Evolutionary conservation across 768 basidiomycete species (phyloP).

Genomic region (Mycena maculata): DNA sequence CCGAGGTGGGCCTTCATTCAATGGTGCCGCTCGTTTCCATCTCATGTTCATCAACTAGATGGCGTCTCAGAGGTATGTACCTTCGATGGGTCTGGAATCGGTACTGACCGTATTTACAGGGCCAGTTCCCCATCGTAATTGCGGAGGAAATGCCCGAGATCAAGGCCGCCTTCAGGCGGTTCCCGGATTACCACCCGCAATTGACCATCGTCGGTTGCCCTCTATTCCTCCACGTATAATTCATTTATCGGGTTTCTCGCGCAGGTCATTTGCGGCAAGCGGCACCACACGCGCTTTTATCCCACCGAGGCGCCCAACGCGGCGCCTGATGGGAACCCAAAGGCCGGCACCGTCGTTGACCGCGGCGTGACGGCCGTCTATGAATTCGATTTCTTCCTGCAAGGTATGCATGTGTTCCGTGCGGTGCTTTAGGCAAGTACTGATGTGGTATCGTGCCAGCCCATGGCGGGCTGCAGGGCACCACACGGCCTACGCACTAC

Average conservation of each 20-base stretch:
- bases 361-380: slow-evolving; percentile 77
- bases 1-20: slow-evolving; percentile 47
- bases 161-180: slow-evolving; percentile 65
- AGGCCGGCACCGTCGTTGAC: slow-evolving; percentile 86
- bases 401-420: slow-evolving; percentile 51
- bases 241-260: too few species aligned
- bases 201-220: slow-evolving; percentile 81
- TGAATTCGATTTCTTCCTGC: slow-evolving; percentile 75
- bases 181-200: slow-evolving; percentile 59
- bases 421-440: background rate
- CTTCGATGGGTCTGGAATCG: background rate
- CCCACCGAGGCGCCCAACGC: slow-evolving; percentile 63
- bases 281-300: slow-evolving; percentile 72
- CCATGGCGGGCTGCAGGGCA: slow-evolving; percentile 81
- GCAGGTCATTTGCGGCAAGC: slow-evolving; percentile 79
- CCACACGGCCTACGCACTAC: slow-evolving; percentile 82
- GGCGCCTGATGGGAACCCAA: slow-evolving; percentile 78
- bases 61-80: slow-evolving; percentile 79
- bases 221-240: too few species aligned
- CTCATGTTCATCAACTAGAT: slow-evolving; percentile 48
- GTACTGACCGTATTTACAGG: slow-evolving; percentile 58
- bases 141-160: slow-evolving; percentile 74
- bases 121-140: slow-evolving; percentile 77
- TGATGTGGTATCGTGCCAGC: slow-evolving; percentile 50
- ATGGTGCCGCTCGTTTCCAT: background rate